phyloP scores from a whole-genome alignment of 2,329 filamentous ascomycete genomes.

The Triangularia verruculosa region DNA sequence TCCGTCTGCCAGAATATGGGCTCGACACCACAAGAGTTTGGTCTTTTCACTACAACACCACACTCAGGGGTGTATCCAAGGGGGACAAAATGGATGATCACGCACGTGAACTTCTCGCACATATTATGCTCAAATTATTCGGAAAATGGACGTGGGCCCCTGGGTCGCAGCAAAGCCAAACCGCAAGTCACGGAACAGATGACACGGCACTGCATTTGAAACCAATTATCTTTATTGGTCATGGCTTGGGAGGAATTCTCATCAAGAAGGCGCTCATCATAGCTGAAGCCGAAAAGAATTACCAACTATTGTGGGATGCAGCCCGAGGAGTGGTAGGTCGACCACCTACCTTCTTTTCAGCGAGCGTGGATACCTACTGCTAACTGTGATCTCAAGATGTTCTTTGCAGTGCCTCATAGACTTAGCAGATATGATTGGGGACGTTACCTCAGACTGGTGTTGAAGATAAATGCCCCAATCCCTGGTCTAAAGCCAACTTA shows the following conservation, averaged over 20 bases:
- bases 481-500: not conserved
- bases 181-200: no score
- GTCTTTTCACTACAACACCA: slow-evolving; percentile 14
- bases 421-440: not conserved
- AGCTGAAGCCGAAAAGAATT: not conserved
- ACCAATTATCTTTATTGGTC: slow-evolving; percentile 15
- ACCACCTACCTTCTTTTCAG: no score
- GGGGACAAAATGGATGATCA: slow-evolving; percentile 1
- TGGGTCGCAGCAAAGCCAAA: not conserved
- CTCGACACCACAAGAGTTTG: not conserved
- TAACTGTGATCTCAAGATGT: slow-evolving; percentile 1
- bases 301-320: slow-evolving; percentile 2
- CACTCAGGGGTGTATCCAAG: not conserved
- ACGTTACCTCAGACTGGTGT: not conserved
- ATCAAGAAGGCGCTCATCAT: slow-evolving; percentile 7
- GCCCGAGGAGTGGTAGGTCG: slow-evolving; percentile 8
- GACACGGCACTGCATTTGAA: not conserved
- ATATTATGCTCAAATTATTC: not conserved
- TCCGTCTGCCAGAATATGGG: not conserved
- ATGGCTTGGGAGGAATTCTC: slow-evolving; percentile 11
- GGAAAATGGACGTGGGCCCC: not conserved
- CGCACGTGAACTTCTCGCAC: slow-evolving; percentile 4
- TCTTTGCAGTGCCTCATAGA: slow-evolving; percentile 10
- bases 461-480: not conserved
- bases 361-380: no score